Conservation (phyloP, 306 rosid species). For the Gynostemma pentaphyllum region DNA sequence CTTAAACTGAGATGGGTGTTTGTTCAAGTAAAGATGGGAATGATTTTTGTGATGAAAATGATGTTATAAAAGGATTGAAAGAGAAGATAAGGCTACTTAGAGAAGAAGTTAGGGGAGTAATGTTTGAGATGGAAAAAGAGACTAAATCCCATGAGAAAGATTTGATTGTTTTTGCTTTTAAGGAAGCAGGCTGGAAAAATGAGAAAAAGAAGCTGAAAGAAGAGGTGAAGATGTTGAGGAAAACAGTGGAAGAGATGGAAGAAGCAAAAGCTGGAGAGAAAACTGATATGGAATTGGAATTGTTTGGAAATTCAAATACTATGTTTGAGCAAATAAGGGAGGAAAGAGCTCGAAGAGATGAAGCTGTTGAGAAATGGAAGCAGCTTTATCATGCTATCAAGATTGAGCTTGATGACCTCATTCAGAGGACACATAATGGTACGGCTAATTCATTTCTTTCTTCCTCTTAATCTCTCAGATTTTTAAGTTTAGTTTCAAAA, state of each 20-base stretch:
- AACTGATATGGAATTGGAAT: conserved; percentile 35
- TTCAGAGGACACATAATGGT: conserved; percentile 66
- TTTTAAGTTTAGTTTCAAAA: too few species aligned
- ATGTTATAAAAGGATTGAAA: conserved; percentile 28
- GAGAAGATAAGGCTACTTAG: conserved; percentile 42
- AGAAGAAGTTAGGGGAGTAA: conserved; percentile 49
- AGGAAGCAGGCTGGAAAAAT: conserved; percentile 81
- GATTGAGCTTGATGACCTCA: conserved; percentile 86
- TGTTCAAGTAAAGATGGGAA: conserved; percentile 10
- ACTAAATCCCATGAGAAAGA: conserved; percentile 47
- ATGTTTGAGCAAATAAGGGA: conserved; percentile 55
- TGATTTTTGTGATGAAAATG: not conserved
- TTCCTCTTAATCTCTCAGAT: not conserved
- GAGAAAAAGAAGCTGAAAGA: conserved; percentile 65
- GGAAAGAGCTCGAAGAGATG: conserved; percentile 70
- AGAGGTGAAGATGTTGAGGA: conserved; percentile 59
- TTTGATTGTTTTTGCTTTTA: conserved; percentile 54
- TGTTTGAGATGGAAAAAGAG: conserved; percentile 53
- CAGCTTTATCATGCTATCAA: conserved; percentile 84
- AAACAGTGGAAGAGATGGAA: conserved; percentile 36
- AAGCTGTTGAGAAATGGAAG: conserved; percentile 88
- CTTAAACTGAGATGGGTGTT: not conserved
- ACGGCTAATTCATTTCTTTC: not conserved
- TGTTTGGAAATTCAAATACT: conserved; percentile 27
- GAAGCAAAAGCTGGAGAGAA: conserved; percentile 26